A percentile compares a stretch with the other conserved stretches of the same genome.
Evolutionary conservation across 345 rosid genomes (phyloP).

Genomic region (Eucalyptus curtisii): DNA sequence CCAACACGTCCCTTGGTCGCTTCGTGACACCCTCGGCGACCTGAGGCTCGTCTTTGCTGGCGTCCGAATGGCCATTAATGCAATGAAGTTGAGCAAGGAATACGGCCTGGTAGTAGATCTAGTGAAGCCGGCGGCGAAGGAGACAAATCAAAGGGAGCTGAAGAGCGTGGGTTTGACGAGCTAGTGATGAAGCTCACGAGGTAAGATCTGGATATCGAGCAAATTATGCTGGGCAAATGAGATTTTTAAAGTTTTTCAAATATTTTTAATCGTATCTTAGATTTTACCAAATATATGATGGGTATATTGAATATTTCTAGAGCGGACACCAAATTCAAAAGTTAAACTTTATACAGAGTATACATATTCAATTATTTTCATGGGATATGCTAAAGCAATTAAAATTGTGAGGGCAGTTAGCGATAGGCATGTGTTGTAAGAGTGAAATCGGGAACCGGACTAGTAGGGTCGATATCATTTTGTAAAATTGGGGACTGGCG

Average conservation of each 20-base stretch:
- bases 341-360: neutral
- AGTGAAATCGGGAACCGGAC: rapidly evolving
- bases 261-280: neutral
- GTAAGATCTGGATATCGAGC: neutral
- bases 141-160: neutral
- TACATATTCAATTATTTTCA: neutral
- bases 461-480: neutral
- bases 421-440: neutral
- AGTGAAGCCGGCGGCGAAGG: neutral
- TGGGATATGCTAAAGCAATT: neutral
- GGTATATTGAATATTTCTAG: neutral
- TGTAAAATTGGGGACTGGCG: neutral
- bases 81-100: neutral
- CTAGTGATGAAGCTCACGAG: neutral
- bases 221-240: neutral
- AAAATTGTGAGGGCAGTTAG: too few relatives aligned
- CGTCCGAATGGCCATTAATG: neutral
- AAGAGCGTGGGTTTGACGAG: neutral
- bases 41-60: neutral
- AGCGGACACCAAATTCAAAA: neutral
- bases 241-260: neutral
- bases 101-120: neutral
- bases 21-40: neutral
- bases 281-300: neutral
- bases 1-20: too few relatives aligned